Conservation (phyloP, 169 alveolate species). For the Neospora caninum region DNA sequence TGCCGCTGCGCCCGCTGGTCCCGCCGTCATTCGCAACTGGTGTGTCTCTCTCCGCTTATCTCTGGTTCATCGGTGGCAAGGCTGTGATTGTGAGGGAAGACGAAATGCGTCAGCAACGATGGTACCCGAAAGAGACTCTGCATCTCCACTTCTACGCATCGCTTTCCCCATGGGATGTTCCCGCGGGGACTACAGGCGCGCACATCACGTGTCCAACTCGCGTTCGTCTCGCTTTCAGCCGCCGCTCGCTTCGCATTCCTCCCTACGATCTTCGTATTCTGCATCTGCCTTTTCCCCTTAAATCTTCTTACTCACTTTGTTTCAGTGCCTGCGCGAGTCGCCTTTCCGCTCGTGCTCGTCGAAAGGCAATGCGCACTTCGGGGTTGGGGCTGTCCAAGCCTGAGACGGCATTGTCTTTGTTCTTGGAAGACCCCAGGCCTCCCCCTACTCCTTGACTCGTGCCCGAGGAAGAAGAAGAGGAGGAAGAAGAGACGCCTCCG, state of each 20-base stretch:
- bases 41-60: too few relatives aligned
- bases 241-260: background rate
- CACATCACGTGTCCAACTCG: too few relatives aligned
- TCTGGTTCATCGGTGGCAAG: too few relatives aligned
- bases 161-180: too few relatives aligned
- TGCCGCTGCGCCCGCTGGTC: too few relatives aligned
- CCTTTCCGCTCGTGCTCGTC: conserved; percentile 24
- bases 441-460: background rate
- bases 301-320: background rate
- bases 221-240: background rate
- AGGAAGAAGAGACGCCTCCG: background rate
- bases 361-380: background rate
- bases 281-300: background rate
- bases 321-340: background rate
- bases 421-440: background rate
- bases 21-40: too few relatives aligned
- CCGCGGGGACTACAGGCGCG: too few relatives aligned
- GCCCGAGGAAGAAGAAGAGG: background rate
- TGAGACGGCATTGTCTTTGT: background rate
- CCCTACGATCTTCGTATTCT: background rate
- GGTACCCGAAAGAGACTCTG: too few relatives aligned
- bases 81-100: too few relatives aligned
- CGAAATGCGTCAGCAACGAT: too few relatives aligned
- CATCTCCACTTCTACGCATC: too few relatives aligned
- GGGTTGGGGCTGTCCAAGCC: conserved; percentile 10